Conservation (phyloP, 1,139 yeast species). For the Candida pseudoviswanathii region DNA sequence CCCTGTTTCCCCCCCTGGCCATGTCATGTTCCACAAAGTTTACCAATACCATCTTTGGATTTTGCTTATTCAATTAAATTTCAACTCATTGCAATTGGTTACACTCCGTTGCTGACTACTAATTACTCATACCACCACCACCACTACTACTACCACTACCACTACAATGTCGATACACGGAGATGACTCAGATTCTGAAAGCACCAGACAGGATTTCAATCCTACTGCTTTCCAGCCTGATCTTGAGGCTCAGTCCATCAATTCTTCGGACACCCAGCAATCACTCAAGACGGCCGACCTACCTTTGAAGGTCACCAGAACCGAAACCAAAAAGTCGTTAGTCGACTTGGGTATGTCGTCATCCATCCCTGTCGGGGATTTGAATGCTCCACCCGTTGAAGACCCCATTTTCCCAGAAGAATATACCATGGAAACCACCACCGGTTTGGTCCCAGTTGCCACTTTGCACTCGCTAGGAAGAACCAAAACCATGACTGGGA, state of each 20-base stretch:
- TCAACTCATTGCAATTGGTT: neutral
- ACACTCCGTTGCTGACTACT: neutral
- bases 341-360: constrained; percentile 61
- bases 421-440: constrained; percentile 80
- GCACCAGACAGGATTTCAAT: constrained; percentile 5
- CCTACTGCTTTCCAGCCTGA: constrained; percentile 9
- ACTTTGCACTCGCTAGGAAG: constrained; percentile 73
- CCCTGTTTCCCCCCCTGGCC: neutral
- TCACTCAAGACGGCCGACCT: neutral
- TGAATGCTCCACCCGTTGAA: constrained; percentile 62
- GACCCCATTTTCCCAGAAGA: constrained; percentile 88
- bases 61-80: neutral
- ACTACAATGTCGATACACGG: constrained; percentile 1
- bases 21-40: neutral
- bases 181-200: constrained; percentile 11
- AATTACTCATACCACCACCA: neutral
- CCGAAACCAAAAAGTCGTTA: constrained; percentile 73
- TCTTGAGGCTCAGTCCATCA: constrained; percentile 8
- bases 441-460: constrained; percentile 81
- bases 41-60: neutral
- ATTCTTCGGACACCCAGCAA: constrained; percentile 6
- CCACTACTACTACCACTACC: neutral
- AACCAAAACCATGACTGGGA: constrained; percentile 25
- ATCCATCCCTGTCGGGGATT: constrained; percentile 55
- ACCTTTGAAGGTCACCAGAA: constrained; percentile 27